A percentile compares a stretch with the other conserved stretches of the same genome.
phyloP scores from a whole-genome alignment of 177 flowering plant species.

The Vitis hybrid region DNA sequence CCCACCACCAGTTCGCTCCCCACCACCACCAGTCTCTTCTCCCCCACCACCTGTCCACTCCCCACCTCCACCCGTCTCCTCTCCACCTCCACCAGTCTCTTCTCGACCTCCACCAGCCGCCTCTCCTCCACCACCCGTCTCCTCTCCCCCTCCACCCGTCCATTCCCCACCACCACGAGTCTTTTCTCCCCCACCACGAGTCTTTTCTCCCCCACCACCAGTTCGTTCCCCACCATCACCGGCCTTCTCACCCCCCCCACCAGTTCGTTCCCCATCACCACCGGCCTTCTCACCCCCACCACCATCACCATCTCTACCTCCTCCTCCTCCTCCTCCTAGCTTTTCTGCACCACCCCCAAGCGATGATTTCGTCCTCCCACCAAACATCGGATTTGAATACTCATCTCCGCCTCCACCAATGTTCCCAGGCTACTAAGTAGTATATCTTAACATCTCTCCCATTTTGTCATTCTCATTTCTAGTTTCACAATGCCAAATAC shows the following conservation, averaged over 20 bases:
- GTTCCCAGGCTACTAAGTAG: conserved; percentile 48
- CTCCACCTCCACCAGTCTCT: background rate
- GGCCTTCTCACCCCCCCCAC: conserved; percentile 15
- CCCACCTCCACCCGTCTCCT: background rate
- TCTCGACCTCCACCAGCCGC: background rate
- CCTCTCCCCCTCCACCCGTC: background rate
- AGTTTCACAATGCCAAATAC: background rate
- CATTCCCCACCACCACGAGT: conserved; percentile 6
- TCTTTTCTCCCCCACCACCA: conserved; percentile 5
- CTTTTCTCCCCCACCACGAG: background rate
- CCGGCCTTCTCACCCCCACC: conserved; percentile 19
- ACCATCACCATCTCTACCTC: conserved; percentile 4
- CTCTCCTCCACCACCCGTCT: background rate
- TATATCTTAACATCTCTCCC: background rate
- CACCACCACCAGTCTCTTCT: too few species aligned
- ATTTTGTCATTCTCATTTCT: background rate
- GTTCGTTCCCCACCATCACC: conserved; percentile 13
- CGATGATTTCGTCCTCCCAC: conserved; percentile 37
- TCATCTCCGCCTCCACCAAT: conserved; percentile 60
- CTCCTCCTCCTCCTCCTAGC: too few species aligned
- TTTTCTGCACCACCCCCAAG: conserved; percentile 7
- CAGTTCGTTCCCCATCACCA: conserved; percentile 15
- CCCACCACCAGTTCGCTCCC: background rate
- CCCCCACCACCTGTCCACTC: background rate
- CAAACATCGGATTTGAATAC: conserved; percentile 39